These are phyloP conservation scores for Trichoderma koningiopsis DNA, from an alignment of 2,329 filamentous ascomycete species.

Conservation along the genomic window DNA sequence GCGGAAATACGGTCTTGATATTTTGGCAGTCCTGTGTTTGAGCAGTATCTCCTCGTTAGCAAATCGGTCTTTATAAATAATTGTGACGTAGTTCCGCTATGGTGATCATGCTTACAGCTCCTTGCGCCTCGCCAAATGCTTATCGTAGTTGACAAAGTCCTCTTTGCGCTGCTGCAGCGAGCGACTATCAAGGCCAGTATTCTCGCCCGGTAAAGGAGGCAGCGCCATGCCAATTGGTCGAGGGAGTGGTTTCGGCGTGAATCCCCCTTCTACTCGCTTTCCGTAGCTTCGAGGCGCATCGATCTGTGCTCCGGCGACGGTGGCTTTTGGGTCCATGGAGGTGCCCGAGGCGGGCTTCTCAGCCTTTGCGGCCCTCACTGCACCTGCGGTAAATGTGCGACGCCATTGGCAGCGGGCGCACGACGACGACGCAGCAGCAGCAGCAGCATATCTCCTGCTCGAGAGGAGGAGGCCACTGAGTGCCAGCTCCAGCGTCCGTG, in stretches of 20 bases:
- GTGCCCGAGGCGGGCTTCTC: constrained; percentile 42
- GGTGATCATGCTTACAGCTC: constrained; percentile 61
- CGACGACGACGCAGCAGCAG: constrained; percentile 25
- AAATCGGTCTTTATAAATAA: background rate
- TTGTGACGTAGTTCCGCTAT: background rate
- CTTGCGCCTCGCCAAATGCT: constrained; percentile 75
- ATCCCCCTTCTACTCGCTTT: constrained; percentile 52
- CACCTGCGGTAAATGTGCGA: constrained; percentile 50
- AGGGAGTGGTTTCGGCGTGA: constrained; percentile 60
- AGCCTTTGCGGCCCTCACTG: constrained; percentile 35
- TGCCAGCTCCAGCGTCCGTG: constrained; percentile 37
- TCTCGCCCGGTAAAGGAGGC: constrained; percentile 77
- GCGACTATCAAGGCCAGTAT: constrained; percentile 73
- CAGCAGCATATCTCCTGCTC: constrained; percentile 37
- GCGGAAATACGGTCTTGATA: constrained; percentile 88
- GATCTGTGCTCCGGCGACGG: constrained; percentile 51
- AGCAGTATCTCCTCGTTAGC: background rate
- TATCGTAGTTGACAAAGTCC: constrained; percentile 83
- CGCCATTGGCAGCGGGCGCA: constrained; percentile 58
- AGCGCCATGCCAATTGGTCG: constrained; percentile 80
- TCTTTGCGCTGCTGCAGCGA: constrained; percentile 68
- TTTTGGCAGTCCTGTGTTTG: constrained; percentile 64
- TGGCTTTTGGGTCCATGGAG: constrained; percentile 43
- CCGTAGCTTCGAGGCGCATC: constrained; percentile 63
- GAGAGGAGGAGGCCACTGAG: constrained; percentile 32